A percentile compares a stretch with the other conserved stretches of the same genome.
phyloP scores from a whole-genome alignment of 208 protist genomes.

The Trypanosoma platydactyli region DNA sequence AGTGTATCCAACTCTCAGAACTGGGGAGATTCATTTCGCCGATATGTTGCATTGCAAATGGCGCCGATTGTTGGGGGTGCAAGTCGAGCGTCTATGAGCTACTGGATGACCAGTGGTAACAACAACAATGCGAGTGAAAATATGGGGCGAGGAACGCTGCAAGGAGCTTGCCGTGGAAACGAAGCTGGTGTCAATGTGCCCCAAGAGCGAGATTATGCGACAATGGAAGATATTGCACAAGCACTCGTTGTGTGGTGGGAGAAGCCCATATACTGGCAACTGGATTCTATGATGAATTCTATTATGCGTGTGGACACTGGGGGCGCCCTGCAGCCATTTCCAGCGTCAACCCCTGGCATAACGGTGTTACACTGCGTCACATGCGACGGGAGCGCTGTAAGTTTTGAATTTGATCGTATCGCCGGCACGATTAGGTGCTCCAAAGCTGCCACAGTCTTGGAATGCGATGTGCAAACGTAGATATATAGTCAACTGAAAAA shows the following conservation, averaged over 20 bases:
- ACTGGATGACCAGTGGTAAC: not conserved
- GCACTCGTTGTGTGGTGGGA: constrained; percentile 33
- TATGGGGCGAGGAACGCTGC: not conserved
- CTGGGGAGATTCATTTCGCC: constrained; percentile 2
- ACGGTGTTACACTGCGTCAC: constrained; percentile 53
- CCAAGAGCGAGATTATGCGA: constrained; percentile 11
- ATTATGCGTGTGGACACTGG: not conserved
- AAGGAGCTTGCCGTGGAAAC: not conserved
- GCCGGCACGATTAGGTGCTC: constrained; percentile 19
- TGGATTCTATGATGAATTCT: constrained; percentile 18
- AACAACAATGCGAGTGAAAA: not conserved
- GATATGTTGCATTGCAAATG: constrained; percentile 16
- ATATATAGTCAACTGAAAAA: not conserved
- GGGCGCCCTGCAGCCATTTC: not conserved
- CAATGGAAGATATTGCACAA: constrained; percentile 22
- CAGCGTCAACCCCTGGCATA: not conserved
- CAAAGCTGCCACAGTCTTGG: not conserved
- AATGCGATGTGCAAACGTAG: too few species aligned
- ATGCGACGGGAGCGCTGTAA: constrained; percentile 57
- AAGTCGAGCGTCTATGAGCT: not conserved
- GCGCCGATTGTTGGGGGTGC: constrained; percentile 14
- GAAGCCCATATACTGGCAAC: constrained; percentile 18
- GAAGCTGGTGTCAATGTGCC: not conserved
- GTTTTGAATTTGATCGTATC: constrained; percentile 42
- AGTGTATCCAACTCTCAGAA: not conserved